Percentiles rank a stretch among this genome's conserved stretches.
These are phyloP conservation scores for Alternaria infectoria DNA, from an alignment of 2,329 filamentous ascomycete genomes.

Conservation along the genomic window DNA sequence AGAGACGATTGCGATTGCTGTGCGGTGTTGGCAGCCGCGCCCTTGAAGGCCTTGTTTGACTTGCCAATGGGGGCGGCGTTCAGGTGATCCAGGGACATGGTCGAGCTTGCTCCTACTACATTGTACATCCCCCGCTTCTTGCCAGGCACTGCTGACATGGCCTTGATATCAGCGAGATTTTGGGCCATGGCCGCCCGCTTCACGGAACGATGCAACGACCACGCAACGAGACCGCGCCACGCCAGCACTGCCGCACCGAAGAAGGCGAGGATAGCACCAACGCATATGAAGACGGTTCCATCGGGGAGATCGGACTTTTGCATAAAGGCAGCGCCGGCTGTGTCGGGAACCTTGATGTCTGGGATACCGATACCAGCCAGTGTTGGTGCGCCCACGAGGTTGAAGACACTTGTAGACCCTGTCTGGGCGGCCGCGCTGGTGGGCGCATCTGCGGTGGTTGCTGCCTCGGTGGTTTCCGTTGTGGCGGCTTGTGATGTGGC, in stretches of 20 bases:
- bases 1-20: constrained; percentile 60
- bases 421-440: constrained; percentile 19
- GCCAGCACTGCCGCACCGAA: constrained; percentile 80
- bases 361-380: constrained; percentile 67
- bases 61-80: constrained; percentile 44
- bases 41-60: constrained; percentile 39
- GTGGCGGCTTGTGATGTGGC: constrained; percentile 24
- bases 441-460: constrained; percentile 16
- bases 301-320: constrained; percentile 83
- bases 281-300: constrained; percentile 94
- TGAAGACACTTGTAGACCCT: constrained; percentile 47
- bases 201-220: constrained; percentile 90
- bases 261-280: constrained; percentile 85
- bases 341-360: constrained; percentile 79
- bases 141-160: constrained; percentile 55
- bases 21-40: constrained; percentile 28
- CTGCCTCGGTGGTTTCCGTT: constrained; percentile 15
- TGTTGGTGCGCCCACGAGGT: constrained; percentile 50
- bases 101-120: constrained; percentile 57
- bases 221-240: constrained; percentile 88
- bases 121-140: constrained; percentile 52
- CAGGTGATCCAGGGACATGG: constrained; percentile 62
- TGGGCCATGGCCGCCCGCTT: constrained; percentile 82
- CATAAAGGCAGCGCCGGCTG: constrained; percentile 87
- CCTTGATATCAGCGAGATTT: constrained; percentile 72